These are phyloP conservation scores for Diaporthe batatas DNA, from an alignment of 2,329 filamentous ascomycete genomes.

Conservation along the genomic window DNA sequence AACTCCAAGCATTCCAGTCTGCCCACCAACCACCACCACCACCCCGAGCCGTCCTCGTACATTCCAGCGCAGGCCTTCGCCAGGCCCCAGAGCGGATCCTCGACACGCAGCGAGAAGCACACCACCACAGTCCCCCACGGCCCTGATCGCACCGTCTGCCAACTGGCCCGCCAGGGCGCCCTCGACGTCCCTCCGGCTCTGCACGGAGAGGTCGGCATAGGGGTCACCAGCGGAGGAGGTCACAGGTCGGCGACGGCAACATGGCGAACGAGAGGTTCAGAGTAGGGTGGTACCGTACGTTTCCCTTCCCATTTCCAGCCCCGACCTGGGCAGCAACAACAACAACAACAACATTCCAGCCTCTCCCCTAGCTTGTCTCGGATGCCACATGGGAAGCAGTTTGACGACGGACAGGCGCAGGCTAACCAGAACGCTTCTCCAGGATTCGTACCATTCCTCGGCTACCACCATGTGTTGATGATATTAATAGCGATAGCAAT, in stretches of 20 bases:
- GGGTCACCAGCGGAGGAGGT: constrained; percentile 21
- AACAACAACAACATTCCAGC: constrained; percentile 30
- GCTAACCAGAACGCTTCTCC: constrained; percentile 23
- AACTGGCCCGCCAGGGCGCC: constrained; percentile 39
- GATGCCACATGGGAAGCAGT: constrained; percentile 3
- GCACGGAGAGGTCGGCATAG: constrained; percentile 43
- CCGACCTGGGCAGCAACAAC: too few species aligned
- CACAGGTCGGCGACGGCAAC: constrained; percentile 13
- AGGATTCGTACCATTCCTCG: constrained; percentile 78
- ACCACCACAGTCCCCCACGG: background rate
- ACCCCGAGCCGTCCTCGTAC: background rate
- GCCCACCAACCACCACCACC: background rate
- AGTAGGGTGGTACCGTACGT: constrained; percentile 65
- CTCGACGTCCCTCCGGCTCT: constrained; percentile 41
- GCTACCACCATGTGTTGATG: constrained; percentile 93
- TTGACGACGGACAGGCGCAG: background rate
- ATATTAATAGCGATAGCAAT: constrained; percentile 94
- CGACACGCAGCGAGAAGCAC: background rate
- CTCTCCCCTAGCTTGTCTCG: background rate
- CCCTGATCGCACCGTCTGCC: constrained; percentile 24
- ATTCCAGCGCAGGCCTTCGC: constrained; percentile 31
- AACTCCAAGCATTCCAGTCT: constrained; percentile 24
- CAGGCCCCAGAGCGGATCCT: constrained; percentile 12
- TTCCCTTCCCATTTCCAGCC: too few species aligned
- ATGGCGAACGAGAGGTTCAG: constrained; percentile 54